Base-by-base conservation (phyloP, 192 early-diverging fungal species). In the Obelidium mucronatum region DNA sequence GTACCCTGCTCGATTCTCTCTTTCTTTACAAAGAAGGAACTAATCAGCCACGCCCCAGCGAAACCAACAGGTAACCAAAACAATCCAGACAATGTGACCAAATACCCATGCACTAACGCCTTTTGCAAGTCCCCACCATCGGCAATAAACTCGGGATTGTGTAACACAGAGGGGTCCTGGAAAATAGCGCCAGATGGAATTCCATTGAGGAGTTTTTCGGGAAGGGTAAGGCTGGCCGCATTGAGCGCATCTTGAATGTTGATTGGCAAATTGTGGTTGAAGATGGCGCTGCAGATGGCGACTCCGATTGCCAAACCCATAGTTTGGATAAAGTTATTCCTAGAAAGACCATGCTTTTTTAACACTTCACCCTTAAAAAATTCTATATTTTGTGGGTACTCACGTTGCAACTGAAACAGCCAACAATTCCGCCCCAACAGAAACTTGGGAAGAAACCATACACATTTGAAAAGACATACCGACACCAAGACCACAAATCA, bases 401-500 rank as follows among this genome's bases (percentile, higher is more conserved):
- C 63, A 5, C 89, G 73, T 70, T 3, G 90, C 78, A 15, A 92
- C 92, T 40, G 84, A 88, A 1, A 88, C 84, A 0, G 93, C 92
- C 80, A 94, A 84, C 60, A 91, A 87, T 19, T 85, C 81, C 55
- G 87, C 86, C 8, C 77, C 56, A 0, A 95, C 93, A 1, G 85
- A 79, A 0, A 87, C 89, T 66, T 95, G 94, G 1, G 88, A 91
- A 2, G 88, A 90, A 68, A 95, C 63, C 22, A 89, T 63, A 17
- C 82, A 78, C 58, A 83, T 90, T 83, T 94, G 93, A 67, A 94
- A 80, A 44, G 82, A 83, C 37, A 79, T 78, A 60, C 94, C 93
- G 35, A 91, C 85, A 40, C 93, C 94, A 30, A 90, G 42, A 11
- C 93, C 94, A 40, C 85, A 72, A 62, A 94, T 79, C 31, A 94